Evolutionary conservation across 768 basidiomycete genomes (phyloP).

Genomic region (Termitomyces sp.): DNA sequence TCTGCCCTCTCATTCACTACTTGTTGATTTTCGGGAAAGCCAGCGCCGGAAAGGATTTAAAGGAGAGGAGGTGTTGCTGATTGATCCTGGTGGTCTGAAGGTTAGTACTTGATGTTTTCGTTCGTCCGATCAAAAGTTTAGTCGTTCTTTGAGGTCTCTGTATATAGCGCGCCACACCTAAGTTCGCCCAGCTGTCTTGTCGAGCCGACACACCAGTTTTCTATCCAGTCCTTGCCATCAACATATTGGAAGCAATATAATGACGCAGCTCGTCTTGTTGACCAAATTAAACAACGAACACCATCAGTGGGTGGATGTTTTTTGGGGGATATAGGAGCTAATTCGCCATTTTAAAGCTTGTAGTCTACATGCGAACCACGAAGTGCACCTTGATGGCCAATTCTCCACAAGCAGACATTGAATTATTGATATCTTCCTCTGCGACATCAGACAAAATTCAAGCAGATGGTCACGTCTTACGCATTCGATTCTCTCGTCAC

Average conservation of each 20-base stretch:
- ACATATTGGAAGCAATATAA: conserved; percentile 41
- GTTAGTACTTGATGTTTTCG: conserved; percentile 19
- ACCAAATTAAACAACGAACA: conserved; percentile 47
- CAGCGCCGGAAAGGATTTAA: conserved; percentile 41
- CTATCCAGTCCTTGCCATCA: conserved; percentile 32
- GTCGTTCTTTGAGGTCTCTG: conserved; percentile 28
- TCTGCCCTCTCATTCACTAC: conserved; percentile 42
- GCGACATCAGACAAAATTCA: conserved; percentile 5
- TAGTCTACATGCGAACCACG: conserved; percentile 30
- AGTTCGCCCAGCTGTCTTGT: conserved; percentile 45
- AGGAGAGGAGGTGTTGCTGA: conserved; percentile 41
- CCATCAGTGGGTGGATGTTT: conserved; percentile 34
- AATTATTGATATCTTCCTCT: conserved; percentile 28
- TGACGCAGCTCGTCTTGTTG: conserved; percentile 37
- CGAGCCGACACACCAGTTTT: conserved; percentile 33
- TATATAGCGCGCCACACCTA: conserved; percentile 45
- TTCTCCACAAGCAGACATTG: conserved; percentile 41
- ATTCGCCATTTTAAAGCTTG: conserved; percentile 28
- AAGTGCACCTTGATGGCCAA: conserved; percentile 53
- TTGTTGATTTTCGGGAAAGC: conserved; percentile 54
- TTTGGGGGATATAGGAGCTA: neutral
- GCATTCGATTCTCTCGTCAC: conserved; percentile 33
- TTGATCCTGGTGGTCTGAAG: conserved; percentile 33
- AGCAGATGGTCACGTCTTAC: conserved; percentile 21
- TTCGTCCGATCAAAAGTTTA: neutral